Evolutionary conservation across 345 rosid genomes (phyloP), one percentile per base, ranked within the genome.

Genomic region (Eucalyptus rudis): DNA sequence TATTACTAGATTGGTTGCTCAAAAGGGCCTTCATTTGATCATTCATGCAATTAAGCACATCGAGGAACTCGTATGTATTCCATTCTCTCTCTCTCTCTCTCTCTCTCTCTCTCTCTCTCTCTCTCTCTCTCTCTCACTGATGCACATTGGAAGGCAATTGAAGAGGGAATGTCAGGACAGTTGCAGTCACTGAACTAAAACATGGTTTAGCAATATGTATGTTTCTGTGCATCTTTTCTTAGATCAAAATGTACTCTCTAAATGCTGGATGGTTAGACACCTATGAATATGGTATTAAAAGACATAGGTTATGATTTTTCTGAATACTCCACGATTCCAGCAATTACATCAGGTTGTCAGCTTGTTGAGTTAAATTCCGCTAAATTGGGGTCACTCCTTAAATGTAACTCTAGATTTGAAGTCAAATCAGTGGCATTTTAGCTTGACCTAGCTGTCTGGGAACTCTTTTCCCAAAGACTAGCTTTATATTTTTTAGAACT

Each of bases 11-110:
- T 91, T 94, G 76, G 96, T 94, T 88, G 91, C 94, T 89, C 96
- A 94, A 87, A 94, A 94, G 90, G 96, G 96, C 66, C 96, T 94
- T 89, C 96, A 94, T 91, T 89, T 94, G 95, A 92, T 94, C 81
- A 93, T 90, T 79, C 94, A 93, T 47, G 94, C 96, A 87, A 90
- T 94, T 51, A 92, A 93, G 89, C 92, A 27, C 81, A 86, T 87
- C 20, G 89, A 91, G 91, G 93, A 93, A 91, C 92, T 93, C 50
- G 96, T 94, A 91, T 87, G 95, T 88, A 90, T 87, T 58, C 40
- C 47, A 56, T 45, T 11, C 8, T 49, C 13, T 79, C 20, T 79
- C 90, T 49, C 84, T 20, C 50, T 33, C 36, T 33, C 36, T 33
- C 36, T 33, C 11, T 11, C 8, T 49, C 13, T 79, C 20, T 62